Evolutionary conservation across 768 basidiomycete genomes (phyloP).

Genomic region (Termitomyces sp.): DNA sequence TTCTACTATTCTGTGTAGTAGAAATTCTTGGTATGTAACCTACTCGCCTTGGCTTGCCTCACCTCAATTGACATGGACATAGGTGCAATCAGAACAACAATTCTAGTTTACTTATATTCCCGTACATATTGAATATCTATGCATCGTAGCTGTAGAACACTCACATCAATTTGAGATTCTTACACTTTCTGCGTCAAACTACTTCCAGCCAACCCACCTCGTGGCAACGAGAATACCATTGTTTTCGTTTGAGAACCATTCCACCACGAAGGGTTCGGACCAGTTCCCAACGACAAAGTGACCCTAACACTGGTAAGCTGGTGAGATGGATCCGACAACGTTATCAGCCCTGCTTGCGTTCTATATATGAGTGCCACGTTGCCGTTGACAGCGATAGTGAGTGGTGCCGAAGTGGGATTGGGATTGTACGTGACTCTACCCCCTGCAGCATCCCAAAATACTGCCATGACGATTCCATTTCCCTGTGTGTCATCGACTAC

Average conservation of each 20-base stretch:
- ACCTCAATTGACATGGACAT: too few relatives aligned
- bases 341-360: constrained; percentile 36
- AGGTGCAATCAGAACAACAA: too few relatives aligned
- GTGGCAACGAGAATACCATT: constrained; percentile 37
- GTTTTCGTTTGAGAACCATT: constrained; percentile 22
- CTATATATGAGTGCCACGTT: constrained; percentile 44
- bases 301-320: constrained; percentile 33
- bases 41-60: background rate
- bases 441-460: constrained; percentile 39
- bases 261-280: constrained; percentile 18
- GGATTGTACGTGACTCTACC: constrained; percentile 31
- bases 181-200: constrained; percentile 29
- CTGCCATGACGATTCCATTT: constrained; percentile 29
- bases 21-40: background rate
- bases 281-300: constrained; percentile 22
- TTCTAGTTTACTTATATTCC: too few relatives aligned
- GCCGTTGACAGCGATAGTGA: constrained; percentile 33
- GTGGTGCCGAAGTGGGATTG: constrained; percentile 15
- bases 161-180: background rate
- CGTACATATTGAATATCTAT: background rate
- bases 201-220: constrained; percentile 42
- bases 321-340: constrained; percentile 67
- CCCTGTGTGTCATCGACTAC: constrained; percentile 30
- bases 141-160: background rate
- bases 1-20: too few relatives aligned